Percentiles rank a stretch among this genome's conserved stretches.
Evolutionary conservation across 139 green algal genomes (phyloP).

Genomic region (Chlorella sp.): DNA sequence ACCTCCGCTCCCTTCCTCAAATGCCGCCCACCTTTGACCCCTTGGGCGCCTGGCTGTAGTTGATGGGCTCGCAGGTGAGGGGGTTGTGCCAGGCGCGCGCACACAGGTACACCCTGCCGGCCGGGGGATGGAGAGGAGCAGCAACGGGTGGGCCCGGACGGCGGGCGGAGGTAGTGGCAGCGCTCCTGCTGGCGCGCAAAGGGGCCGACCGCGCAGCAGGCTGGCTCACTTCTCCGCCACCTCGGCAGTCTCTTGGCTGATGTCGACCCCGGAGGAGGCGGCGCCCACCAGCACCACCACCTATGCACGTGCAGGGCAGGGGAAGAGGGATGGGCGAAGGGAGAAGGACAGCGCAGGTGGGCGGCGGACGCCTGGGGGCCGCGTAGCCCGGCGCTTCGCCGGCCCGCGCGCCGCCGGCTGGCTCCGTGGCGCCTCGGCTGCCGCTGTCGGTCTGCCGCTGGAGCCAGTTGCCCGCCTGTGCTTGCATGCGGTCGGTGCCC

Average conservation of each 20-base stretch:
- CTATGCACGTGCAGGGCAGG: not conserved
- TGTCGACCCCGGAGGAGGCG: constrained; percentile 55
- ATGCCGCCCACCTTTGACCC: too few species aligned
- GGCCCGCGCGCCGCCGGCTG: too few species aligned
- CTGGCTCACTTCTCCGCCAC: constrained; percentile 24
- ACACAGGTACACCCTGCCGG: constrained; percentile 62
- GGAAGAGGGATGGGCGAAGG: not conserved
- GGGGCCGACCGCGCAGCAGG: not conserved
- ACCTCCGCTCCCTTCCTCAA: too few species aligned
- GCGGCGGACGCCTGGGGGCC: too few species aligned
- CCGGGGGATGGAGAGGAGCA: too few species aligned
- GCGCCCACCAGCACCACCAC: constrained; percentile 76
- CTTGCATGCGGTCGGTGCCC: too few species aligned
- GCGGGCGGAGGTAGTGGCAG: not conserved
- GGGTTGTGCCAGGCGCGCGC: constrained; percentile 53
- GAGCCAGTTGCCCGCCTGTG: too few species aligned
- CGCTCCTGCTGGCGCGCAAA: not conserved
- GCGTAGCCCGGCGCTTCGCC: too few species aligned
- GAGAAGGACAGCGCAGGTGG: too few species aligned
- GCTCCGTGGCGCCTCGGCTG: too few species aligned
- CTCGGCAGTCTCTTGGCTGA: constrained; percentile 58
- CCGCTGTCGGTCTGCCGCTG: too few species aligned
- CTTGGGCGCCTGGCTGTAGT: too few species aligned
- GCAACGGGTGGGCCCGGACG: constrained; percentile 21
- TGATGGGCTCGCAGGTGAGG: constrained; percentile 22